phyloP scores from a whole-genome alignment of 805 yeast genomes.

The Saturnispora bothae region DNA sequence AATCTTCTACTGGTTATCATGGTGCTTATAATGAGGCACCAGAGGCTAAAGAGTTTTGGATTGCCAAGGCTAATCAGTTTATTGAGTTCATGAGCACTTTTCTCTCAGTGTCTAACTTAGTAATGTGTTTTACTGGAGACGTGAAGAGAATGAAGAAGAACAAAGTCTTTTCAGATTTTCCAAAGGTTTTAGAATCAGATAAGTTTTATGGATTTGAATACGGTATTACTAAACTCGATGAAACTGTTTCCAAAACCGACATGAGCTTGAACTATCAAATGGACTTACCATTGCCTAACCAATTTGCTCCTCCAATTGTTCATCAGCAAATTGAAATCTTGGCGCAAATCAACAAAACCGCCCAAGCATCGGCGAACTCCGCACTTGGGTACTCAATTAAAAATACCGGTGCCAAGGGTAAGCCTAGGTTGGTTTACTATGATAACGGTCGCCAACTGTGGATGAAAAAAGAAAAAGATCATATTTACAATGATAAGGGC shows the following conservation, averaged over 20 bases:
- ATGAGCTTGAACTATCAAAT: background rate
- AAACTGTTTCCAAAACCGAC: background rate
- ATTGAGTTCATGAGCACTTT: conserved; percentile 18
- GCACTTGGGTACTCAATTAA: conserved; percentile 27
- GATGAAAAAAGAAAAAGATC: conserved; percentile 32
- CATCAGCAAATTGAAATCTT: conserved; percentile 21
- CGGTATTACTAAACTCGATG: conserved; percentile 10
- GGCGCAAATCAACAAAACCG: conserved; percentile 17
- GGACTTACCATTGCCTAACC: conserved; percentile 25
- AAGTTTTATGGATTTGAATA: conserved; percentile 36
- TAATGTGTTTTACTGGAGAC: conserved; percentile 27
- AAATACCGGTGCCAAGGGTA: conserved; percentile 16
- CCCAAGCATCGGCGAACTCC: conserved; percentile 21
- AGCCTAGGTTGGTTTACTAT: conserved; percentile 30
- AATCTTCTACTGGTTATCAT: conserved; percentile 10
- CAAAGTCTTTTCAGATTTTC: background rate
- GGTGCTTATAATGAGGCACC: conserved; percentile 27
- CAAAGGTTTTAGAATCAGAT: conserved; percentile 22
- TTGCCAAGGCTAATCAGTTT: conserved; percentile 28
- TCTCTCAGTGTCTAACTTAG: conserved; percentile 25
- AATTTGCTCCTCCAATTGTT: conserved; percentile 28
- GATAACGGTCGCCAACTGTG: conserved; percentile 38
- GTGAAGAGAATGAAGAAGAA: background rate
- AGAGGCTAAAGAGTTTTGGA: conserved; percentile 34
- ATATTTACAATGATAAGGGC: conserved; percentile 23